Base-by-base conservation (phyloP, 768 basidiomycete genomes). In the Scleroderma bovista region DNA sequence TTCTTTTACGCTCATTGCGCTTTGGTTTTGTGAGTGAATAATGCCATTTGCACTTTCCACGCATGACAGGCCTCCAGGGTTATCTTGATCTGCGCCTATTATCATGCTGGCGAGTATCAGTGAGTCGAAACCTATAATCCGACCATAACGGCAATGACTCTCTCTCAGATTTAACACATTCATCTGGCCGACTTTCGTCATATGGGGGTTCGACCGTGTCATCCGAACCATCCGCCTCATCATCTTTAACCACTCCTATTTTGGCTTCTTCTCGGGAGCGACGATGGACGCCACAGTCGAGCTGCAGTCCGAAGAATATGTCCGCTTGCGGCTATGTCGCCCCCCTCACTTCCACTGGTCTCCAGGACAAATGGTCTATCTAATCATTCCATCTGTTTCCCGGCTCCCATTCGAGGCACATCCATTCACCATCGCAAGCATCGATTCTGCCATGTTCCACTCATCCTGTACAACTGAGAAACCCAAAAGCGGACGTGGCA, bases 351-450 rank as follows among this genome's bases (percentile, higher is more conserved):
- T 80, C 71, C 67, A 60, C 32, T 76, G 74, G 74, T 51, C 60
- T 2, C 72, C 80, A 0, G 80, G 79, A 1, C 80, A 81, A 61
- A 71, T 69, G 46, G 74, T 69, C 2, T 80, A 72, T 55, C 64
- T 83, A n/a, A 71, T 69, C n/a, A 63, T 80, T 48, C 77, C 77
- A 5, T 53, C 63, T 12, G 63, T 76, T 11, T 74, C 74, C 20
- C 49, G 55, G 2, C 54, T 68, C 12, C 72, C 74, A 15, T 69
- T 73, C 44, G 74, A 81, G 60, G 63, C 75, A 0, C 80, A 81
- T 49, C 80, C 80, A 11, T 81, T 82, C 61, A 79, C 79, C 0
- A 79, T 81, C 42, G 69, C 77, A 1, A 74, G 67, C 20, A 62
- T 69, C 11, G 61, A 69, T 38, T 47, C 52, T 0, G 26, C 17